A percentile compares a stretch with the other conserved stretches of the same genome.
These are phyloP conservation scores for Sporothrix curviconia DNA, from an alignment of 2,329 filamentous ascomycete genomes.

Conservation along the genomic window DNA sequence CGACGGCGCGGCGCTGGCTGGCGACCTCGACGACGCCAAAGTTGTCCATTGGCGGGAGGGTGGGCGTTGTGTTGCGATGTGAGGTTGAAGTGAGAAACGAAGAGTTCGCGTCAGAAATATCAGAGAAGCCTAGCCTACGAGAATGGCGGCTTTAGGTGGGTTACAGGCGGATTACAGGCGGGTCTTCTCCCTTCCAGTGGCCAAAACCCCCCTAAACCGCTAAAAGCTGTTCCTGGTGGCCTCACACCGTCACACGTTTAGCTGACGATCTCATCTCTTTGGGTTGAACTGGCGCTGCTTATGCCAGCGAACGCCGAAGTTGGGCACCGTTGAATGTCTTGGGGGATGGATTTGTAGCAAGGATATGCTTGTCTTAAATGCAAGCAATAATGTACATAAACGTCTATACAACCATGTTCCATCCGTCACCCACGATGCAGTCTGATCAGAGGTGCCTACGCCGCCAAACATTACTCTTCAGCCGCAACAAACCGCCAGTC, in stretches of 20 bases:
- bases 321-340: too few species aligned
- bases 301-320: too few species aligned
- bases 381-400: constrained; percentile 5
- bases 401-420: neutral
- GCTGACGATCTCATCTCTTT: too few species aligned
- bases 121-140: neutral
- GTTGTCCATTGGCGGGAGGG: constrained; percentile 46
- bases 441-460: neutral
- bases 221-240: too few species aligned
- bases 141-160: neutral
- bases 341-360: neutral
- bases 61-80: neutral
- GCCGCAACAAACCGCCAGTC: too few species aligned
- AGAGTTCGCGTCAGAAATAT: neutral
- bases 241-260: too few species aligned
- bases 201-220: neutral
- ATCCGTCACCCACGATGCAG: neutral
- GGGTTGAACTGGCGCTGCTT: neutral
- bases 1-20: constrained; percentile 58
- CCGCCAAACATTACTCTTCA: neutral
- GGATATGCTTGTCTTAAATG: neutral
- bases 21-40: constrained; percentile 80
- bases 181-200: too few species aligned
- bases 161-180: neutral
- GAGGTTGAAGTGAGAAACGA: neutral